A percentile compares a stretch with the other conserved stretches of the same genome.
Evolutionary conservation across 1,284 basidiomycete species (phyloP).

Genomic region (Hymenochaete sp.): DNA sequence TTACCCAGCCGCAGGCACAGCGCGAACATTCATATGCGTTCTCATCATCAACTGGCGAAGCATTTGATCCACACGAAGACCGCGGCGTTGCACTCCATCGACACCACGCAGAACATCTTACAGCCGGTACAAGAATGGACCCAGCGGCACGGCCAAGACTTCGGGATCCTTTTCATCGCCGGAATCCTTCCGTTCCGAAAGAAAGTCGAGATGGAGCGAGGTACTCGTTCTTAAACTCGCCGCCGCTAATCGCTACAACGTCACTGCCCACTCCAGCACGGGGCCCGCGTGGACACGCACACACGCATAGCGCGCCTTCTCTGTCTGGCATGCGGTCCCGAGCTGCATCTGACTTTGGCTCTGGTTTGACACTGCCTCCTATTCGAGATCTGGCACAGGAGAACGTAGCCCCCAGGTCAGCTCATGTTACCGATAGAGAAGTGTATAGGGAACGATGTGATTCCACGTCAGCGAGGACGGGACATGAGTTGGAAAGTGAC

Average conservation of each 20-base stretch:
- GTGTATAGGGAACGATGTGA: constrained; percentile 7
- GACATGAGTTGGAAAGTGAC: constrained; percentile 13
- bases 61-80: no score
- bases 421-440: constrained; percentile 1
- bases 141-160: no score
- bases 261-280: constrained; percentile 1
- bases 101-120: no score
- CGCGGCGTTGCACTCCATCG: no score
- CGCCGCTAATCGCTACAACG: neutral
- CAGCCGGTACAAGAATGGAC: no score
- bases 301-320: constrained; percentile 14
- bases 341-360: neutral
- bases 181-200: neutral
- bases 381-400: neutral
- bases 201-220: neutral
- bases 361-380: neutral
- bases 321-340: constrained; percentile 4
- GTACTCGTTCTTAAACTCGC: neutral
- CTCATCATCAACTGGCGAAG: no score
- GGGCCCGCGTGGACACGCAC: constrained; percentile 12
- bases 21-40: no score
- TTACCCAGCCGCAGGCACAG: no score
- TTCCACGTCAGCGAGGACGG: constrained; percentile 13
- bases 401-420: constrained; percentile 1
- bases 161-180: neutral